phyloP scores from a whole-genome alignment of 2,329 filamentous ascomycete species.

The Akanthomyces muscarius region DNA sequence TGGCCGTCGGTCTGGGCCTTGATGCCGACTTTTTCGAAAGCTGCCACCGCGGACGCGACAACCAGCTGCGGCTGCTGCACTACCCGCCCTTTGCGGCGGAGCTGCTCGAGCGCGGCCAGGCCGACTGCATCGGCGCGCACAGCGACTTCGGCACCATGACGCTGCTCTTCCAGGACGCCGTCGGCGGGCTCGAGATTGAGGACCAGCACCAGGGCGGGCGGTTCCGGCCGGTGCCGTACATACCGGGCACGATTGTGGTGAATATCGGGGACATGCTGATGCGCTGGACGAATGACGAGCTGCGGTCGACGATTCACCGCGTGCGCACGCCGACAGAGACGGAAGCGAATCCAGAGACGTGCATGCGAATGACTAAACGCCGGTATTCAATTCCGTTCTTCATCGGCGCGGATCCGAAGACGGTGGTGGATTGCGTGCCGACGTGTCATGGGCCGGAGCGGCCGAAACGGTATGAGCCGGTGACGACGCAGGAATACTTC shows the following conservation, averaged over 20 bases:
- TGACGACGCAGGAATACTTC: slow-evolving; percentile 28
- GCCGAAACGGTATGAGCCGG: slow-evolving; percentile 47
- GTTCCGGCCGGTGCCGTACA: slow-evolving; percentile 24
- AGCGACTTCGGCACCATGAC: slow-evolving; percentile 34
- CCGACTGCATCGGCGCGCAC: slow-evolving; percentile 30
- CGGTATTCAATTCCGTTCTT: slow-evolving; percentile 61
- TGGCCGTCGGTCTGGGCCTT: slow-evolving; percentile 69
- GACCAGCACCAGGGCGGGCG: slow-evolving; percentile 28
- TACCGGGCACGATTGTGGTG: slow-evolving; percentile 35
- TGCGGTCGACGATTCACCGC: slow-evolving; percentile 34
- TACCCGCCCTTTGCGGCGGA: slow-evolving; percentile 37
- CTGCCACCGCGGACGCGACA: slow-evolving; percentile 52
- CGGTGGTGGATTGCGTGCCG: slow-evolving; percentile 49
- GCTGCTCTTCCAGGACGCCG: slow-evolving; percentile 24
- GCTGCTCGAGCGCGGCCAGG: slow-evolving; percentile 26
- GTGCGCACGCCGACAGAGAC: slow-evolving; percentile 38
- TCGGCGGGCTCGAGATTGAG: slow-evolving; percentile 45
- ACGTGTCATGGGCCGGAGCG: slow-evolving; percentile 39
- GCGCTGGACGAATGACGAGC: slow-evolving; percentile 35
- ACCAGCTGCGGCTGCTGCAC: slow-evolving; percentile 58
- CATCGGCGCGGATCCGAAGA: slow-evolving; percentile 45
- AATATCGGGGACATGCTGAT: slow-evolving; percentile 38
- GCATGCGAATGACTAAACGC: slow-evolving; percentile 41
- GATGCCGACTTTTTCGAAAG: slow-evolving; percentile 65
- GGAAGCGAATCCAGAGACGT: slow-evolving; percentile 19